Evolutionary conservation across 225 moss, liverwort and hornwort species (phyloP).

Genomic region (Marchantia paleacea): DNA sequence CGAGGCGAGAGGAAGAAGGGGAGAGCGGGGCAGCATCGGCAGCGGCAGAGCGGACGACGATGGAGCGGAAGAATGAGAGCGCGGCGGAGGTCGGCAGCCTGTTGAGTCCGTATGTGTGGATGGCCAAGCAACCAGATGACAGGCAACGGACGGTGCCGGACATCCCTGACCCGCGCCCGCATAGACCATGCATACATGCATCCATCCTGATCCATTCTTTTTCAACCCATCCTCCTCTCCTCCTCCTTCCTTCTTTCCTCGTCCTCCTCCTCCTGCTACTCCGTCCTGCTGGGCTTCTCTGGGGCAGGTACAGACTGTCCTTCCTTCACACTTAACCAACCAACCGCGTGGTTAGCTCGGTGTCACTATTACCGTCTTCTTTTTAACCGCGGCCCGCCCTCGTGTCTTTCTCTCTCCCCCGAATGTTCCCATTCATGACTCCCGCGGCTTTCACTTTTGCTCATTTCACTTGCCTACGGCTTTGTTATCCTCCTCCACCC

Average conservation of each 20-base stretch:
- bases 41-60: not conserved
- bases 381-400: not conserved
- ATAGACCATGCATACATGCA: constrained; percentile 18
- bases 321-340: not conserved
- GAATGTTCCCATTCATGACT: not conserved
- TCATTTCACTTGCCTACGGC: not conserved
- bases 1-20: not conserved
- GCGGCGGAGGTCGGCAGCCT: constrained; percentile 11
- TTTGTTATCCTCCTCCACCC: not conserved
- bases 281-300: not conserved
- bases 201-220: constrained; percentile 18
- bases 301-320: constrained; percentile 8
- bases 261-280: not conserved
- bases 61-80: constrained; percentile 7
- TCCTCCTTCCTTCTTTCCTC: not conserved
- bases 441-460: not conserved
- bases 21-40: not conserved
- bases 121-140: constrained; percentile 8
- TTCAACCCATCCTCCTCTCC: constrained; percentile 9
- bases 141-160: constrained; percentile 25
- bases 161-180: constrained; percentile 9
- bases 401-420: not conserved
- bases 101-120: constrained; percentile 20
- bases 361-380: not conserved
- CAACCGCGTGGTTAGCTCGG: not conserved